Base-by-base conservation (phyloP, 1,284 basidiomycete species). In the Pseudozyma hubeiensis region DNA sequence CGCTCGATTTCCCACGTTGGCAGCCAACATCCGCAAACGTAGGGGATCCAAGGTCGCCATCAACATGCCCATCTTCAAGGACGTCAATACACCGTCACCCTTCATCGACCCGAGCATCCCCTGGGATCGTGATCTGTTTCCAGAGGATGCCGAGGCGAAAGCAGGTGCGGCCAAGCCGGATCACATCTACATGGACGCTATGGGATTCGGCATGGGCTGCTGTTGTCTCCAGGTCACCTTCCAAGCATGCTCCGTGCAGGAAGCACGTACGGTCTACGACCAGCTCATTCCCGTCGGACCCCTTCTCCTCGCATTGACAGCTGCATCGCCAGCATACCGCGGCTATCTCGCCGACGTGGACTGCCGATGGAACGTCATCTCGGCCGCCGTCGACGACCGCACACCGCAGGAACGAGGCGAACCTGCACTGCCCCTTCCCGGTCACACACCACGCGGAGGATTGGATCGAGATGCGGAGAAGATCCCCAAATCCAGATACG, bases 181-280 rank as follows among this genome's bases (percentile, higher is more conserved):
- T 84, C 94, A 98, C 85, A 94, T 99, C 77, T 99, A 99, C 85
- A 90, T 99, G 88, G 97, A 99, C 85, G 95, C 97, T 2, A 98
- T 98, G 97, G 96, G 95, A 29, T 99, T 99, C 85, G 97, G 97
- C 46, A 99, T 98, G 96, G 97, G 97, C 4, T 98, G 96, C 81
- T 97, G 93, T 82, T 99, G 97, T 85, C 87, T 99, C 53, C 97
- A 99, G 83, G 89, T 99, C 73, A 99, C 97, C 4, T 97, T 99
- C 87, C 97, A 99, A 85, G 92, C 94, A 0, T 96, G 92, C 85
- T 93, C 94, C 85, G 90, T 99, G 31, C 88, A 89, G 44, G 94
- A 99, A 85, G 96, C 97, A 6, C 88, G 94, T 77, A 88, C 91
- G 53, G 89, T 98, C 83, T 99, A 99, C 84, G 97, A 99, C 84